Evolutionary conservation across 1,139 yeast species (phyloP).

Genomic region (Magnusiomyces paraingens): DNA sequence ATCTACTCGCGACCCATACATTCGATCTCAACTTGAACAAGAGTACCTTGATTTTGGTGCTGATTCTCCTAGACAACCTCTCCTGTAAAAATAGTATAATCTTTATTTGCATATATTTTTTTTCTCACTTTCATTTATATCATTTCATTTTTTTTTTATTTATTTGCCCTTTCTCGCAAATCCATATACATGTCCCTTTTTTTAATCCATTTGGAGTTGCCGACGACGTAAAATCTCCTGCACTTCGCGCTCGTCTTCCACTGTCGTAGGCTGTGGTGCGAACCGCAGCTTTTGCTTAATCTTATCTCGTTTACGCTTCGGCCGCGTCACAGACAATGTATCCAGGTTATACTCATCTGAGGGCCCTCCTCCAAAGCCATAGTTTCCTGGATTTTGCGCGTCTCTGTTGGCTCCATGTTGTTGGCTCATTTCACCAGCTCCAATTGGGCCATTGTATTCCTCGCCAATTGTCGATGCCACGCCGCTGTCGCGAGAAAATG

Average conservation of each 20-base stretch:
- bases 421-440: neutral
- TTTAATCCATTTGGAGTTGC: constrained; percentile 25
- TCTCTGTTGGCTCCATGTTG: neutral
- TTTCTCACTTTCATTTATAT: neutral
- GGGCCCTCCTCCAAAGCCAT: neutral
- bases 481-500: neutral
- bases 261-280: constrained; percentile 22
- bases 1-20: constrained; percentile 12
- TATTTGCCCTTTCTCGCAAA: neutral
- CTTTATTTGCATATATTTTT: neutral
- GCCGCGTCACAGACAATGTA: constrained; percentile 41
- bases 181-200: too few relatives aligned
- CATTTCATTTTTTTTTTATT: neutral
- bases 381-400: neutral
- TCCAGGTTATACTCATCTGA: neutral
- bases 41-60: constrained; percentile 15
- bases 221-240: constrained; percentile 35
- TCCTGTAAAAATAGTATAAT: neutral
- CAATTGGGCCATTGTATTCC: neutral
- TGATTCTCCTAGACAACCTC: neutral
- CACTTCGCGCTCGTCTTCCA: constrained; percentile 35
- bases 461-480: neutral
- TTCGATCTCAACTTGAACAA: constrained; percentile 10
- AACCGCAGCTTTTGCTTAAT: constrained; percentile 26
- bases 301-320: constrained; percentile 40